Evolutionary conservation across 129 eudicot species (phyloP), one percentile per base, ranked within the genome.

Genomic region (Flaveria sonorensis): DNA sequence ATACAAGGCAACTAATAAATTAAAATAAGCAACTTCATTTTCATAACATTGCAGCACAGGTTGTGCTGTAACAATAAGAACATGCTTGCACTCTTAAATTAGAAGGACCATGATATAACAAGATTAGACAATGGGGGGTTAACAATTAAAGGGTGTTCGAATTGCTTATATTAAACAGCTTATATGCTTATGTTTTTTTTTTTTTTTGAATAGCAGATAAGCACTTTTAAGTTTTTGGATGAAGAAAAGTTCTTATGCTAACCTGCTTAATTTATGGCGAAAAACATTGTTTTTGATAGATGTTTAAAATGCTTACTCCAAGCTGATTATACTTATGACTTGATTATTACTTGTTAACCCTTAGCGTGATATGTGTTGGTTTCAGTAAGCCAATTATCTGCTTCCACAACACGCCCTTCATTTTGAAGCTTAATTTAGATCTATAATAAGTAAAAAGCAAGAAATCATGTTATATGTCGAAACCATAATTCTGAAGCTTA

Each of bases 341-440:
- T 1, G 30, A 26, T 26, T 26, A 26, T 26, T 26, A 26, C 3
- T 26, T 10, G 63, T 20, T 15, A 1, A 51, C 21, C 57, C 20
- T 16, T 51, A 15, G 57, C 10, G 10, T 16, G 8, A 51, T 3
- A 51, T n/a, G 7, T 59, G 39, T 23, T 3, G 63, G 23, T 59
- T 10, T 23, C 16, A 23, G 7, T 21, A 59, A 59, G 39, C 65
- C 11, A 10, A 59, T 59, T 24, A 59, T 59, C 65, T 59, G n/a
- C 36, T 59, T 24, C 36, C 16, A 8, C 42, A 62, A 13, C 9
- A 62, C 68, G 11, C 20, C 70, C 70, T 16, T 32, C n/a, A 62
- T 28, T 52, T 62, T 52, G 36, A 72, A 53, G 64, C 66, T 52
- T 72, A 53, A 6, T 51, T 30, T 30, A 72, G 50, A 72, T 72